Conservation (phyloP, 306 rosid genomes). For the Canavalia gladiata region DNA sequence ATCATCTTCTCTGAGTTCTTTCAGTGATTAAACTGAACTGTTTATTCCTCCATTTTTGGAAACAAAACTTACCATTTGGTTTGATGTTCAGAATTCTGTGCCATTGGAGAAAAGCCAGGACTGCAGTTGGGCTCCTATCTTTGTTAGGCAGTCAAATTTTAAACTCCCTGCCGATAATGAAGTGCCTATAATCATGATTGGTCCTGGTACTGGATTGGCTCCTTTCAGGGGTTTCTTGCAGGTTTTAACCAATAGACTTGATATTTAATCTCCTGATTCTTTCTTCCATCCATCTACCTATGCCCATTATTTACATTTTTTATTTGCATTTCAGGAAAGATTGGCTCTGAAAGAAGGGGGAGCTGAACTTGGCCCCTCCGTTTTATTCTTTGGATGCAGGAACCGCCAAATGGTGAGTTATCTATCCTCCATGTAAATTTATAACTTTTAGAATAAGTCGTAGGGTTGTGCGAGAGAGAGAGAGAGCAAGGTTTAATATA, state of each 20-base stretch:
- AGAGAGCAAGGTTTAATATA: not conserved
- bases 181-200: constrained; percentile 94
- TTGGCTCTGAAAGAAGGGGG: constrained; percentile 79
- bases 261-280: constrained; percentile 28
- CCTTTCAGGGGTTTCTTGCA: constrained; percentile 99
- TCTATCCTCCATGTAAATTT: constrained; percentile 21
- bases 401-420: constrained; percentile 80
- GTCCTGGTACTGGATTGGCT: constrained; percentile 99
- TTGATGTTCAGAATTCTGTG: constrained; percentile 69
- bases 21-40: not conserved
- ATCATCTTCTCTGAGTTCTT: not conserved
- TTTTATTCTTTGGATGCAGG: constrained; percentile 93
- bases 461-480: not conserved
- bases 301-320: constrained; percentile 33
- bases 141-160: constrained; percentile 95
- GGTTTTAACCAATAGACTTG: constrained; percentile 62
- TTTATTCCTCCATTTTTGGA: not conserved
- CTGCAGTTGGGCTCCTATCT: constrained; percentile 93
- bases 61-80: constrained; percentile 27
- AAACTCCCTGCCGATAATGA: constrained; percentile 82
- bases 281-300: constrained; percentile 14
- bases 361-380: constrained; percentile 79
- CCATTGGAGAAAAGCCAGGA: constrained; percentile 76
- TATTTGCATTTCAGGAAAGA: constrained; percentile 76
- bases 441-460: constrained; percentile 5